Evolutionary conservation across 208 protist species (phyloP), one percentile per base, ranked within the genome.

Genomic region (Crithidia fasciculata): DNA sequence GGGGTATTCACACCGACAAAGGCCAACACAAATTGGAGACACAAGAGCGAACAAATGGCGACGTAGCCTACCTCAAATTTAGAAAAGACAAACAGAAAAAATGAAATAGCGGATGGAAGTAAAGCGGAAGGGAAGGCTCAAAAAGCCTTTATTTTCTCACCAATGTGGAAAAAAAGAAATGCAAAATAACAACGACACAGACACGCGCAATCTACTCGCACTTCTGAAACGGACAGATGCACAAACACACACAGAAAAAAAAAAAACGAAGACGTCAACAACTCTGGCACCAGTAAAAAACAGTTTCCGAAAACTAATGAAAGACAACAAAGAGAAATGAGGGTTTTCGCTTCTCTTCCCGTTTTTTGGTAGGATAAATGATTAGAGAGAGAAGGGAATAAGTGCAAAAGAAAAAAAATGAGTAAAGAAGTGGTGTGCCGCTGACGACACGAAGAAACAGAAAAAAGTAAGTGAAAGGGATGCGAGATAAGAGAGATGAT

Each of bases 1-100:
- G 4, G 47, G 55, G 40, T 69, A 12, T 37, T 50, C 36, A 58
- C n/a, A 80, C 40, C 47, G 9, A 50, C 12, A 56, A 56, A 56
- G 8, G 15, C 12, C 52, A 12, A 56, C 52, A 56, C 15, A 12
- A 56, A 56, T n/a, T 9, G 2, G 52, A 56, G 15, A n/a, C n/a
- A 56, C 10, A 18, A 56, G 5, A 56, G 52, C 36, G 43, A 68
- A 45, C 71, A 19, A n/a, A 79, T 60, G 18, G 18, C 7, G 0
- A 56, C 15, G 52, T 8, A 18, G 15, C 10, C 0, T 10, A 56
- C n/a, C 18, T 19, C 10, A 56, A 8, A 28, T 56, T 8, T 8
- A 56, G 0, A 66, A 74, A 56, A 52, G 37, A 69, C 13, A 49
- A 41, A 15, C 58, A 50, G 16, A 50, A 5, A 18, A 44, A 56